These are phyloP conservation scores for Ilex paraguariensis DNA, from an alignment of 305 asterid genomes.

Conservation along the genomic window DNA sequence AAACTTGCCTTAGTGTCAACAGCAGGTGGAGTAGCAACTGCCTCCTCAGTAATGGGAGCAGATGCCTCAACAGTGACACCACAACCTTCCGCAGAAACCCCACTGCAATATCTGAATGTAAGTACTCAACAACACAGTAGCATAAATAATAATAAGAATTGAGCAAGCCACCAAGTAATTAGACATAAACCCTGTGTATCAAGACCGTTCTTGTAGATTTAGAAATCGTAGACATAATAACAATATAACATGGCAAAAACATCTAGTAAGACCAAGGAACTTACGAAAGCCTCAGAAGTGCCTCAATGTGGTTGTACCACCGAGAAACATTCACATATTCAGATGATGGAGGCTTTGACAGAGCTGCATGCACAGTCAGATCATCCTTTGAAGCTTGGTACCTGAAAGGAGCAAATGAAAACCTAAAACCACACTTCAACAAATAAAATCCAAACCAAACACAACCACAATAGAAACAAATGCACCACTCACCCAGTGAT, in stretches of 20 bases:
- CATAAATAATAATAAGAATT: too few species aligned
- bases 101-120: slow-evolving; percentile 28
- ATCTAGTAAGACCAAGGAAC: slow-evolving; percentile 16
- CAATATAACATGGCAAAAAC: too few species aligned
- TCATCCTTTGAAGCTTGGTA: slow-evolving; percentile 90
- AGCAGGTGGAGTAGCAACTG: slow-evolving; percentile 59
- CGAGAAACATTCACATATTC: slow-evolving; percentile 60
- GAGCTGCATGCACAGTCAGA: slow-evolving; percentile 49
- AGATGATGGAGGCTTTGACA: slow-evolving; percentile 53
- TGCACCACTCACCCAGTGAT: slow-evolving; percentile 51
- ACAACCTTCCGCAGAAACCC: slow-evolving; percentile 71
- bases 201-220: too few species aligned
- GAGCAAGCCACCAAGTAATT: too few species aligned
- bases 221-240: too few species aligned
- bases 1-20: slow-evolving; percentile 50
- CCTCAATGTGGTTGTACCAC: slow-evolving; percentile 82
- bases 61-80: slow-evolving; percentile 59
- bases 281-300: slow-evolving; percentile 80
- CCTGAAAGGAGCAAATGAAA: slow-evolving; percentile 17
- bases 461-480: background rate
- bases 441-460: background rate
- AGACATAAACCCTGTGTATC: too few species aligned
- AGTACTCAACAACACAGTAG: background rate
- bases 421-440: background rate
- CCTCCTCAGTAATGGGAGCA: slow-evolving; percentile 31